A percentile compares a stretch with the other conserved stretches of the same genome.
These are phyloP conservation scores for Phytopythium montanum DNA, from an alignment of 352 stramenopile genomes.

Conservation along the genomic window DNA sequence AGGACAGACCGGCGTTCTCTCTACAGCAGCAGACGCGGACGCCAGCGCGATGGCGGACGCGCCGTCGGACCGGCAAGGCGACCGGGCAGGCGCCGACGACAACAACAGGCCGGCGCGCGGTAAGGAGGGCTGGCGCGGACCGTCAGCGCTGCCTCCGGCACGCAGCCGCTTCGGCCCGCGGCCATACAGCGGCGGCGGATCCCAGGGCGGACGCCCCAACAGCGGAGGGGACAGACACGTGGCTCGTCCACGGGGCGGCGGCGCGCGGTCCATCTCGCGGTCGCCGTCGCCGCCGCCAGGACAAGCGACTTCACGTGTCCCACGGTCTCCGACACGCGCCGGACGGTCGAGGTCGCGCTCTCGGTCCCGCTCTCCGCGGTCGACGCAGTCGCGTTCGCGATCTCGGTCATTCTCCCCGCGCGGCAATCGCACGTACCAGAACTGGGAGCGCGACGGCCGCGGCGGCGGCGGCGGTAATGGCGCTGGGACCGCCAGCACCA, in stretches of 20 bases:
- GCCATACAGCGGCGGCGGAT: slow-evolving; percentile 24
- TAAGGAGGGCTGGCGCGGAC: slow-evolving; percentile 2
- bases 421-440: slow-evolving; percentile 43
- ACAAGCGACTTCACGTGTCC: slow-evolving; percentile 13
- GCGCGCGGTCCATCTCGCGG: slow-evolving; percentile 47
- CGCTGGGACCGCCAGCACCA: slow-evolving; percentile 5
- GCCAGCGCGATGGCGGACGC: not conserved
- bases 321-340: slow-evolving; percentile 17
- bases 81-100: not conserved
- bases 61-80: not conserved
- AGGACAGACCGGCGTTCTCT: too few relatives aligned
- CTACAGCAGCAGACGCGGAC: not conserved
- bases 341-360: slow-evolving; percentile 33
- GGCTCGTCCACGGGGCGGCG: slow-evolving; percentile 23
- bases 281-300: slow-evolving; percentile 37
- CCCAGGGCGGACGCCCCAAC: slow-evolving; percentile 27
- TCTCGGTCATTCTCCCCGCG: slow-evolving; percentile 62
- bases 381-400: slow-evolving; percentile 32
- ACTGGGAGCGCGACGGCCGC: slow-evolving; percentile 29
- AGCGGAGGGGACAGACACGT: slow-evolving; percentile 35
- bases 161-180: slow-evolving; percentile 12
- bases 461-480: not conserved
- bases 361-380: slow-evolving; percentile 35
- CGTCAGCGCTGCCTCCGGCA: slow-evolving; percentile 9
- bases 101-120: not conserved